Base-by-base conservation (phyloP, 208 protist species). In the Leishmania turanica region DNA sequence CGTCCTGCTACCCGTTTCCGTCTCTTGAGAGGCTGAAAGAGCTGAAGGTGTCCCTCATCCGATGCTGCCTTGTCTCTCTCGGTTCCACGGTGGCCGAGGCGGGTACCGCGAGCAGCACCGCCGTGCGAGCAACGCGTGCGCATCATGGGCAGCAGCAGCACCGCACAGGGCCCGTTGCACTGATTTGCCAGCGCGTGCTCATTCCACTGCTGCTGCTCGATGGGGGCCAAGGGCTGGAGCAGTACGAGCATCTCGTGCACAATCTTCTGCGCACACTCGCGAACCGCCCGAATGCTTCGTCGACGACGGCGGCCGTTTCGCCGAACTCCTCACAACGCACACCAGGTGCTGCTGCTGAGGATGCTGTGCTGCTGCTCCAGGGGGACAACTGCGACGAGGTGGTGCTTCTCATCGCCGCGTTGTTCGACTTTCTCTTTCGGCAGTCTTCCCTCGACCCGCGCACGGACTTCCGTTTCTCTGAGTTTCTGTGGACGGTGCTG, bases 391-490 rank as follows among this genome's bases (percentile, higher is more conserved):
- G 87, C 49, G 89, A 88, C n/a, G 95, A 96, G 62, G 86, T 91
- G 1, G 86, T 96, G 47, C 84, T 96, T 45, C 78, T 98, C 7
- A 88, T 93, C 42, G 91, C 95, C 7, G 91, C 93, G 47, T 84
- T 97, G 27, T 98, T 98, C 77, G 95, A 98, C 56, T 96, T 94
- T 80, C 72, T 98, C 31, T 96, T 97, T 77, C 87, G 84, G 45
- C 79, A 88, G 54, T 62, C 79, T 7, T 86, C 83, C 7, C 77
- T 72, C 31, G 24, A 84, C 69, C 74, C 73, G 15, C 40, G 62
- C 27, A 86, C 34, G 8, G 94, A 97, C 85, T 96, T 91, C 80
- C 91, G 94, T 27, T 92, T 79, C 77, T 91, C 88, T 15, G 70
- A 83, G 11, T 86, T 95, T 66, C 78, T 97, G 65, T 97, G 94